phyloP scores from a whole-genome alignment of 2,329 filamentous ascomycete genomes.

The Aspergillus tanneri region DNA sequence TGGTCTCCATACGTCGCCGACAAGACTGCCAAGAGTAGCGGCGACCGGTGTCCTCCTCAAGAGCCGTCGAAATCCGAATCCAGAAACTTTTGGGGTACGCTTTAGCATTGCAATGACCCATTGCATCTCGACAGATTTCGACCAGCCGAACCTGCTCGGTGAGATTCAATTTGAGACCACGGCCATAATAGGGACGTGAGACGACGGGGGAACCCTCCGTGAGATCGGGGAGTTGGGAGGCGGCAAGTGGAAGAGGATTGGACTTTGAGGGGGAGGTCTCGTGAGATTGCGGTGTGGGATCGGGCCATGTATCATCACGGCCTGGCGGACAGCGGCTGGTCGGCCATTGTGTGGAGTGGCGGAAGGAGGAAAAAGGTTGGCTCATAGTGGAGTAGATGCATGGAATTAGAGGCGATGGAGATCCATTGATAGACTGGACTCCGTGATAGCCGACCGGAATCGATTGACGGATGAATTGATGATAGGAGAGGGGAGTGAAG shows the following conservation, averaged over 20 bases:
- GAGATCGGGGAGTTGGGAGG: not conserved
- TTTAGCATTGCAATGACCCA: conserved; percentile 16
- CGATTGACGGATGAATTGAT: too few species aligned
- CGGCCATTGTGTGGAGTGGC: not conserved
- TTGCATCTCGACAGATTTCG: conserved; percentile 17
- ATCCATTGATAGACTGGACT: too few species aligned
- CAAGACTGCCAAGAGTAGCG: conserved; percentile 32
- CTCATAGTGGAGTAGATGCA: too few species aligned
- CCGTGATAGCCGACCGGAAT: too few species aligned
- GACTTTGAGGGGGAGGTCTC: not conserved
- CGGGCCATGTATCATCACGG: not conserved
- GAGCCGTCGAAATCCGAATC: conserved; percentile 18
- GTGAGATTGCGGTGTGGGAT: not conserved
- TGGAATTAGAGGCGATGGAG: too few species aligned
- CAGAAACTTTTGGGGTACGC: conserved; percentile 24
- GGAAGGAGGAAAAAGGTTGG: not conserved
- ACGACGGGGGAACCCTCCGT: not conserved
- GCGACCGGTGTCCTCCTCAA: conserved; percentile 21
- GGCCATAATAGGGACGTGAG: not conserved
- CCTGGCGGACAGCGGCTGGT: not conserved
- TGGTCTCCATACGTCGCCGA: conserved; percentile 23
- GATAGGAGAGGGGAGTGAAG: too few species aligned
- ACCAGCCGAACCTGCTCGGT: conserved; percentile 21
- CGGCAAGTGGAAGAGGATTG: not conserved
- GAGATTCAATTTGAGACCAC: conserved; percentile 11